Base-by-base conservation (phyloP, 1,284 basidiomycete species). In the Cryptococcus sp. region DNA sequence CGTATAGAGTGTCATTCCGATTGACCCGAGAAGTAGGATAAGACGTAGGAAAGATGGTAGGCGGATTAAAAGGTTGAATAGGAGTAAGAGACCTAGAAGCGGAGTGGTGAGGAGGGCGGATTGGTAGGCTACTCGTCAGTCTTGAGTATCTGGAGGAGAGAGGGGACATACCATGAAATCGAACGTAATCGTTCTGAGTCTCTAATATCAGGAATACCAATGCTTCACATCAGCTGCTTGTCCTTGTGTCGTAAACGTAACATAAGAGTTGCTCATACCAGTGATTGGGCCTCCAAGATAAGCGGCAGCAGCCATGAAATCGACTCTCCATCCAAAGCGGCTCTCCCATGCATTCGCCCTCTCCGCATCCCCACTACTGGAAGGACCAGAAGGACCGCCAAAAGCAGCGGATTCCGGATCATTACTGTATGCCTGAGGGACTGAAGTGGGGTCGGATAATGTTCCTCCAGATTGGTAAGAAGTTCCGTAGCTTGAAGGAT, bases 131-230 rank as follows among this genome's bases (percentile, higher is more conserved):
- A 51, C 41, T n/a, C 28, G 47, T 45, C 37, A 51, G 49, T 0
- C 4, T 14, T 36, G 9, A 45, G 22, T 24, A 9, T 19, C 3
- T 42, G 18, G 9, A 11, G 28, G 32, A 36, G 21, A 7, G 22
- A 16, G 18, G 7, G 25, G 28, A 67, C 81, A 62, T 53, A 86
- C 86, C 84, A 67, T 88, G 86, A 70, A 88, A 88, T 50, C 87
- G 82, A 57, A 88, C 83, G 62, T 83, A 87, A 72, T 88, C 86
- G 61, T 87, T 88, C 59, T 83, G 81, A 9, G 85, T 89, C 70
- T 90, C 87, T 19, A 85, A 59, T n/a, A 88, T 81, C 7, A 90
- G 79, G 40, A 89, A 75, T 0, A 79, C 31, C 24, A 88, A 71
- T 2, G 86, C 87, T 88, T 56, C 7, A 18, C 41, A 40, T 45